phyloP scores from a whole-genome alignment of 73 alveolate genomes.

The Paraurostyla sp. region DNA sequence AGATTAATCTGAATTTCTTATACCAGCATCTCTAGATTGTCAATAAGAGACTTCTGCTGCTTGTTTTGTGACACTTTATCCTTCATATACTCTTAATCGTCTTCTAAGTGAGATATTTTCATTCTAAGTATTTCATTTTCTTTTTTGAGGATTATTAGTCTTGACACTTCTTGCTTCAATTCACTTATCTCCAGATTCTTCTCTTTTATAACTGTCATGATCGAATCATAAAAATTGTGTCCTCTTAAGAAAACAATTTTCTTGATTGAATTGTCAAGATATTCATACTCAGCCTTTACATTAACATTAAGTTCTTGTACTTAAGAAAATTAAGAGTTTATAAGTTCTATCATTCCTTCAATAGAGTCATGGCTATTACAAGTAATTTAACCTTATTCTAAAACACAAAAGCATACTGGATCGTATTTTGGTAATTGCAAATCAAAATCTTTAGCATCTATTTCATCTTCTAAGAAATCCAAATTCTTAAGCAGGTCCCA shows the following conservation, averaged over 20 bases:
- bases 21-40: not conserved
- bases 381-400: not conserved
- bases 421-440: not conserved
- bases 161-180: not conserved
- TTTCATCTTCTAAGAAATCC: conserved; percentile 12
- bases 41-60: not conserved
- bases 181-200: not conserved
- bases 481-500: not conserved
- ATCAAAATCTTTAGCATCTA: not conserved
- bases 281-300: not conserved
- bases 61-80: not conserved
- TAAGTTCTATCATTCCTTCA: not conserved
- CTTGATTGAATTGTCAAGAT: not conserved
- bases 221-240: not conserved
- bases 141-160: not conserved
- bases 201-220: not conserved
- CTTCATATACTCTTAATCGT: conserved; percentile 25
- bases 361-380: not conserved
- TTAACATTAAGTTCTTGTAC: not conserved
- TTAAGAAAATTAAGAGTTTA: not conserved
- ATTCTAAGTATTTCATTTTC: conserved; percentile 10
- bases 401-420: conserved; percentile 14
- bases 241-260: conserved; percentile 20
- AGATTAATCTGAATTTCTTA: not conserved
- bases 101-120: not conserved